Evolutionary conservation across 768 basidiomycete species (phyloP), one percentile per base, ranked within the genome.

Genomic region (Suillus brevipes): DNA sequence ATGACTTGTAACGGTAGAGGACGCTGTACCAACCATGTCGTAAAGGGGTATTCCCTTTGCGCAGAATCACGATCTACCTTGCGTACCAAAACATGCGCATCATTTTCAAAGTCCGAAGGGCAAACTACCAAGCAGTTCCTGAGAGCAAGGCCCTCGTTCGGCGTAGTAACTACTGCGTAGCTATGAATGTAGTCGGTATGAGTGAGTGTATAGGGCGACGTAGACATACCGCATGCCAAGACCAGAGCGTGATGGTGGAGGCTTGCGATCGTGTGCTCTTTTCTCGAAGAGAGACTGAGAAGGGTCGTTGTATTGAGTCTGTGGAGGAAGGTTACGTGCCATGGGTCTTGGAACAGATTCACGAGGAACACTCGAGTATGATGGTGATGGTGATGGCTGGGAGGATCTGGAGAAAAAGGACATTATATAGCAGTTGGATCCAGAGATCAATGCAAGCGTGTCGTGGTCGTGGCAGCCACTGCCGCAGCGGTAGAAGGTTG

Each of bases 121-220:
- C 92, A 81, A 36, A 94, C 92, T 52, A 96, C 85, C 18, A 97
- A 73, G 69, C 92, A 88, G 75, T 96, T 97, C 20, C 87, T 84
- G 65, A 94, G 80, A 0, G 94, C 95, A 31, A 94, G 83, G 1
- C 83, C 76, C 59, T 89, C 85, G 64, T 81, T 87, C 0, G 92
- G 90, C 62, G 85, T 83, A 20, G 79, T 75, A 5, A 85, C 85
- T 61, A 94, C 88, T 34, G 71, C 75, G 69, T 82, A 91, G 58
- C 86, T 88, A 60, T 9, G 16, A 50, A 12, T 34, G 53, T 28
- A 52, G 18, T 63, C 13, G 43, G 47, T 23, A 8, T 25, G 55
- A 40, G 36, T 18, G 42, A 4, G 25, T 60, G 31, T 14, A 25
- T 52, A 62, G 38, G n/a, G 45, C 6, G 18, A 20, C 9, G 9